Percentiles rank a stretch among this genome's conserved stretches.
Conservation (phyloP, 768 basidiomycete species). For the Gautieria morchelliformis region DNA sequence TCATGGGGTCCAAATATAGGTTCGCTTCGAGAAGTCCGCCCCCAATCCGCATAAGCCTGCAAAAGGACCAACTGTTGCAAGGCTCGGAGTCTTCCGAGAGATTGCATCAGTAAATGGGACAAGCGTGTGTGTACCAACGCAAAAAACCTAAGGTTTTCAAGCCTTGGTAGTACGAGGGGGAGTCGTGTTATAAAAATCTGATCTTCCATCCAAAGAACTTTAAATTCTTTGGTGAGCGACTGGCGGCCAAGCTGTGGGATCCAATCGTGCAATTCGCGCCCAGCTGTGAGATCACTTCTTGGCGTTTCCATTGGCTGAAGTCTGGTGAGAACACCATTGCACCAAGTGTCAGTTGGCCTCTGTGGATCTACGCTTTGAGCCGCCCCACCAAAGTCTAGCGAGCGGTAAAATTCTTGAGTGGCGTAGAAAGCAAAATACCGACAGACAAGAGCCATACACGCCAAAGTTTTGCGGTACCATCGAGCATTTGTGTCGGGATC, state of each 20-base stretch:
- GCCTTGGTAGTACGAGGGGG: not conserved
- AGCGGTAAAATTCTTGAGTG: not conserved
- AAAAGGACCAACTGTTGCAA: not conserved
- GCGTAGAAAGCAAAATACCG: not conserved
- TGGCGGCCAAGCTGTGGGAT: too few relatives aligned
- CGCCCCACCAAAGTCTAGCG: not conserved
- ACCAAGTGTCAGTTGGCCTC: not conserved
- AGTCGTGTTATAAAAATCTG: not conserved
- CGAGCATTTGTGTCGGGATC: not conserved
- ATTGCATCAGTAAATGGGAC: not conserved
- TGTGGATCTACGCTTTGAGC: not conserved
- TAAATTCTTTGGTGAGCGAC: too few relatives aligned
- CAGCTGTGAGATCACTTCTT: not conserved
- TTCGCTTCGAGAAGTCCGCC: not conserved
- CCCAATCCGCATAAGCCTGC: not conserved
- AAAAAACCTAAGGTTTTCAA: not conserved
- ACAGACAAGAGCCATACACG: not conserved
- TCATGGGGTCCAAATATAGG: not conserved
- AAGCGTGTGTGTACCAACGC: not conserved
- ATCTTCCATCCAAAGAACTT: not conserved
- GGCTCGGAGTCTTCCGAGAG: not conserved
- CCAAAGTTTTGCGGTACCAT: not conserved
- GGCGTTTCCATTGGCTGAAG: not conserved
- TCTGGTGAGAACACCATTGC: not conserved
- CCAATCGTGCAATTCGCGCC: too few relatives aligned